Percentiles rank a stretch among this genome's conserved stretches.
These are phyloP conservation scores for Cladosporium sp. DNA, from an alignment of 2,329 filamentous ascomycete species.

Conservation along the genomic window DNA sequence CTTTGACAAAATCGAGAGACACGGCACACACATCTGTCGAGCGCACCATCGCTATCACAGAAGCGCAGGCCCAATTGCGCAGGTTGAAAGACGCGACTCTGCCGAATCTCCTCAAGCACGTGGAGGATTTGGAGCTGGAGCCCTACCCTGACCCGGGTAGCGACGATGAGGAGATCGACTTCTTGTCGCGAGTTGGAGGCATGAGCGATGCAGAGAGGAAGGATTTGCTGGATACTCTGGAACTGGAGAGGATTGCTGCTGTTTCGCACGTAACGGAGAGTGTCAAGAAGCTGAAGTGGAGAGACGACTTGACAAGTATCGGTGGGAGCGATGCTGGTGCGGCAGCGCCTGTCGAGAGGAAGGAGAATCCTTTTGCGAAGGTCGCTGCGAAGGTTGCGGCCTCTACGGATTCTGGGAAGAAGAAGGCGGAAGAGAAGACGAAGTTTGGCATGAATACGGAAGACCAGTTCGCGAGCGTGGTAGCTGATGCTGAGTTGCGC, in stretches of 20 bases:
- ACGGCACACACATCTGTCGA: neutral
- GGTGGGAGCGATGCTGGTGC: neutral
- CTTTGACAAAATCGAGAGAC: neutral
- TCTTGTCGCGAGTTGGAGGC: neutral
- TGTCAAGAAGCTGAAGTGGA: neutral
- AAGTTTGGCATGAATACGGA: slow-evolving; percentile 4
- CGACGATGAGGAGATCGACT: neutral
- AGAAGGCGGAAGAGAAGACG: neutral
- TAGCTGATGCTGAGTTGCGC: neutral
- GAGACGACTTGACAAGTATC: neutral
- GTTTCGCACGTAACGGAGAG: neutral
- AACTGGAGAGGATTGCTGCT: neutral
- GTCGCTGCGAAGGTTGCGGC: neutral
- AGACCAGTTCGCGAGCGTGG: neutral
- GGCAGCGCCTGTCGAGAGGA: neutral
- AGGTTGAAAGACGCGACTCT: neutral
- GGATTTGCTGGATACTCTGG: neutral
- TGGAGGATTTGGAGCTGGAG: slow-evolving; percentile 10
- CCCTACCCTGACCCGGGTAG: neutral
- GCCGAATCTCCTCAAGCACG: neutral
- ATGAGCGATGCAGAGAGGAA: neutral
- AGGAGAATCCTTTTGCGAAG: neutral
- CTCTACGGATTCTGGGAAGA: neutral
- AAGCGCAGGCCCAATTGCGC: neutral
- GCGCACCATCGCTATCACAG: neutral